Evolutionary conservation across 1,284 basidiomycete genomes (phyloP).

Genomic region (Naganishia cerealis): DNA sequence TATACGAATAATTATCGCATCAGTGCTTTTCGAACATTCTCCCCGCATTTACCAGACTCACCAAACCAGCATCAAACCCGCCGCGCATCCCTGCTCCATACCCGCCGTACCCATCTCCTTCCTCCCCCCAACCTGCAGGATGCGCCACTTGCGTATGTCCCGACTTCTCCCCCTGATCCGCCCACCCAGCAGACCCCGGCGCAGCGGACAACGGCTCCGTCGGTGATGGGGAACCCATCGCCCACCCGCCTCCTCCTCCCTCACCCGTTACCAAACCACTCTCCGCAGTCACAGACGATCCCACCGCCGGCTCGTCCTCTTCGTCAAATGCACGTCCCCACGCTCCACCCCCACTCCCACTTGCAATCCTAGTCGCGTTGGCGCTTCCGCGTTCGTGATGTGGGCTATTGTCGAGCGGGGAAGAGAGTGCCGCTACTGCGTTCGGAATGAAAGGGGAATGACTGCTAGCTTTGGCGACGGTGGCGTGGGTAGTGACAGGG

Average conservation of each 20-base stretch:
- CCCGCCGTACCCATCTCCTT: not conserved
- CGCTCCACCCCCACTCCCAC: not conserved
- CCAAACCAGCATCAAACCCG: not conserved
- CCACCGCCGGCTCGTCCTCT: not conserved
- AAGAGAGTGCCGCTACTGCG: no score
- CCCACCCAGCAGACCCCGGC: not conserved
- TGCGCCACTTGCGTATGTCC: not conserved
- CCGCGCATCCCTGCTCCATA: not conserved
- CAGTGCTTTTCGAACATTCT: not conserved
- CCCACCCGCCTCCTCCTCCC: no score
- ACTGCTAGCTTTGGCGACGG: not conserved
- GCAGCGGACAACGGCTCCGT: not conserved
- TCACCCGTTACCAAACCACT: no score
- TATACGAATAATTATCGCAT: not conserved
- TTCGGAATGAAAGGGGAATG: not conserved
- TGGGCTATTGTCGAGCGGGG: no score
- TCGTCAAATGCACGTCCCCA: constrained; percentile 32
- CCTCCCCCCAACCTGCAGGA: not conserved
- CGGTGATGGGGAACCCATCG: no score
- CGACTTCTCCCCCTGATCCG: not conserved
- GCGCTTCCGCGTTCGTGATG: no score
- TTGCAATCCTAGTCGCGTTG: not conserved
- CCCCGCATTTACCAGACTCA: not conserved
- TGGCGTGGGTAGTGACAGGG: not conserved
- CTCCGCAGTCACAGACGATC: no score